These are phyloP conservation scores for Cercophora newfieldiana DNA, from an alignment of 495 filamentous ascomycete species.

Conservation along the genomic window DNA sequence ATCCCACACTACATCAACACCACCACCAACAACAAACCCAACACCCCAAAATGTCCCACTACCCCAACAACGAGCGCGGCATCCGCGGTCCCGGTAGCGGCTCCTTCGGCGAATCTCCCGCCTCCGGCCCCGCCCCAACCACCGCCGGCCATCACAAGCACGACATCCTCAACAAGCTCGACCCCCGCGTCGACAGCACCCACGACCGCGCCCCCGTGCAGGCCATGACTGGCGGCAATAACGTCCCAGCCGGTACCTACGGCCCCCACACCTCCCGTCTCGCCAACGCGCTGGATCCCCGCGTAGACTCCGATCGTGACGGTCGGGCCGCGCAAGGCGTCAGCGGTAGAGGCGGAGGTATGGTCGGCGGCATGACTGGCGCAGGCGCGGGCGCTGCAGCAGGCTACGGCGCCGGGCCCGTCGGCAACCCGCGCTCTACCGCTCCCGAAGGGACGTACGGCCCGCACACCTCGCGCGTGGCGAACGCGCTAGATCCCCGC, in stretches of 20 bases:
- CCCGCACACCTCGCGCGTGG: conserved; percentile 33
- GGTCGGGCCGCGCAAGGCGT: neutral
- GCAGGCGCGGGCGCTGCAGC: neutral
- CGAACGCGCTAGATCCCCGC: conserved; percentile 51
- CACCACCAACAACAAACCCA: conserved; percentile 4
- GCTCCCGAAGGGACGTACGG: conserved; percentile 40
- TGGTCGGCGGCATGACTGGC: too few relatives aligned
- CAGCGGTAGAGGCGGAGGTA: too few relatives aligned
- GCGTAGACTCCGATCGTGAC: conserved; percentile 25
- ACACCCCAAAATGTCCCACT: neutral
- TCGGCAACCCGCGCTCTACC: conserved; percentile 12
- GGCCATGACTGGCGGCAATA: conserved; percentile 2
- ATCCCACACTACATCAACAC: too few relatives aligned
- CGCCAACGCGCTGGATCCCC: conserved; percentile 36
- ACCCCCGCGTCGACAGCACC: conserved; percentile 57
- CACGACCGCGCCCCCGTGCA: conserved; percentile 38
- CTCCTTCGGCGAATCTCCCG: conserved; percentile 27
- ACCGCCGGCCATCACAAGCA: conserved; percentile 55
- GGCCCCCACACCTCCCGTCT: conserved; percentile 44
- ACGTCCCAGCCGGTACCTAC: conserved; percentile 40
- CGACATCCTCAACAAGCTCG: conserved; percentile 67
- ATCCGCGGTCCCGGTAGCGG: conserved; percentile 1
- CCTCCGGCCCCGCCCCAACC: conserved; percentile 33
- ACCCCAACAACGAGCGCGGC: conserved; percentile 15
- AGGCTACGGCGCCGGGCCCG: conserved; percentile 18